Percentiles rank a stretch among this genome's conserved stretches.
Evolutionary conservation across 371 early-diverging fungal species (phyloP).

Genomic region (Synchytrium microbalum): DNA sequence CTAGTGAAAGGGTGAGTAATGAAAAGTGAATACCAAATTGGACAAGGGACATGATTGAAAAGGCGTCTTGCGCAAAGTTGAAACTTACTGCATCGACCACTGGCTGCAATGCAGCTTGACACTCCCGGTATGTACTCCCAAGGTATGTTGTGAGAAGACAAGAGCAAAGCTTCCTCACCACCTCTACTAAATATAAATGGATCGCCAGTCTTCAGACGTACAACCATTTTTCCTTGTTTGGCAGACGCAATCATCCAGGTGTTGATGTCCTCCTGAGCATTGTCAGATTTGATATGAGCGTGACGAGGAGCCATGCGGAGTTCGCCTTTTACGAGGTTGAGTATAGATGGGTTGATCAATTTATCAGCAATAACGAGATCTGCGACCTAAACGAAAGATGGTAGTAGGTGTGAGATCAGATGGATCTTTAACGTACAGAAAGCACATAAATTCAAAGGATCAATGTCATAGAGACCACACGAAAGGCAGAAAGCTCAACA

Average conservation of each 20-base stretch:
- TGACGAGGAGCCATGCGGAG: too few species aligned
- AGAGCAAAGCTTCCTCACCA: conserved; percentile 75
- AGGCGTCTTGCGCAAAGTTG: not conserved
- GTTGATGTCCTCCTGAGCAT: conserved; percentile 68
- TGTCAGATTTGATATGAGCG: too few species aligned
- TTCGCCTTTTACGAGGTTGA: too few species aligned
- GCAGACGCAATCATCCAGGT: conserved; percentile 63
- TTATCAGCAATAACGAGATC: conserved; percentile 78
- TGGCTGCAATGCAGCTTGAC: conserved; percentile 42
- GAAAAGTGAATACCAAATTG: conserved; percentile 20
- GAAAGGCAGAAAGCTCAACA: too few species aligned
- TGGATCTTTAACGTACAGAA: too few species aligned
- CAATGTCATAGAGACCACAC: too few species aligned
- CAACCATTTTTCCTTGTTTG: conserved; percentile 58
- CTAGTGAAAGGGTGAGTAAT: conserved; percentile 58
- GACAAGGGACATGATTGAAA: conserved; percentile 24
- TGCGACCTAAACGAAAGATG: conserved; percentile 54
- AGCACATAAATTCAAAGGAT: too few species aligned
- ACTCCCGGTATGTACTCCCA: conserved; percentile 76
- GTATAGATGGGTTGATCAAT: conserved; percentile 59
- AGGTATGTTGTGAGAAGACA: too few species aligned
- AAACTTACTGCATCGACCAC: not conserved
- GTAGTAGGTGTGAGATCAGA: too few species aligned
- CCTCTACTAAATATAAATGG: conserved; percentile 89
- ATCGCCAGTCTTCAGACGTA: conserved; percentile 84